Evolutionary conservation across 1,139 yeast species (phyloP).

Genomic region (Spathaspora sp.): DNA sequence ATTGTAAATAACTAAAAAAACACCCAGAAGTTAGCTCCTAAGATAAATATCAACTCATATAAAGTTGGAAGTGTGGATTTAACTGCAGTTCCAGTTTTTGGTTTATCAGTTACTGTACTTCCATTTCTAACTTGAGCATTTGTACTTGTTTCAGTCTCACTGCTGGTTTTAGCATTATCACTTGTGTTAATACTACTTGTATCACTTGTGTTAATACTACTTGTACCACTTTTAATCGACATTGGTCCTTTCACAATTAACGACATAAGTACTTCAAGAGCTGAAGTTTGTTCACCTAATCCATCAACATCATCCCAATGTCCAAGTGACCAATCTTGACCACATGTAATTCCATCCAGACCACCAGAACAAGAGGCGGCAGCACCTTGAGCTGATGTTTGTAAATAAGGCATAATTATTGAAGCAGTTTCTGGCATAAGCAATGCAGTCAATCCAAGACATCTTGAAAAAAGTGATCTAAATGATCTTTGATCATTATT

Average conservation of each 20-base stretch:
- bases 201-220: no score
- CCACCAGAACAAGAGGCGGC: constrained; percentile 76
- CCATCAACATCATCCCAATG: constrained; percentile 70
- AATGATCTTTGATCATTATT: constrained; percentile 77
- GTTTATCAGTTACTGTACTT: constrained; percentile 32
- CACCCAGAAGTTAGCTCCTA: constrained; percentile 50
- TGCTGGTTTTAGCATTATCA: no score
- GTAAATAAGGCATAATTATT: constrained; percentile 44
- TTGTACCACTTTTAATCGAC: no score
- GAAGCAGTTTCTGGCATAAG: constrained; percentile 53
- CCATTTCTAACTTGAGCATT: constrained; percentile 26
- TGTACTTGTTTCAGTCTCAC: constrained; percentile 47
- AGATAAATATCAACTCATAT: constrained; percentile 29
- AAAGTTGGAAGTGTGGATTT: constrained; percentile 34
- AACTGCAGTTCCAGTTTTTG: constrained; percentile 50
- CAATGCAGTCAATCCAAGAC: constrained; percentile 57
- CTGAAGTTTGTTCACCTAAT: constrained; percentile 76
- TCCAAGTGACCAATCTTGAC: constrained; percentile 57
- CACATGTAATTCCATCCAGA: constrained; percentile 74
- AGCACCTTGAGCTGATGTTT: constrained; percentile 61
- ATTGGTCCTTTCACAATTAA: constrained; percentile 20
- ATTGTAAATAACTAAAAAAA: constrained; percentile 18
- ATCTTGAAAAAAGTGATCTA: constrained; percentile 70
- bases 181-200: no score
- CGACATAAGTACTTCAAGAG: constrained; percentile 61